These are phyloP conservation scores for Thelonectria discophora DNA, from an alignment of 2,329 filamentous ascomycete species.

Conservation along the genomic window DNA sequence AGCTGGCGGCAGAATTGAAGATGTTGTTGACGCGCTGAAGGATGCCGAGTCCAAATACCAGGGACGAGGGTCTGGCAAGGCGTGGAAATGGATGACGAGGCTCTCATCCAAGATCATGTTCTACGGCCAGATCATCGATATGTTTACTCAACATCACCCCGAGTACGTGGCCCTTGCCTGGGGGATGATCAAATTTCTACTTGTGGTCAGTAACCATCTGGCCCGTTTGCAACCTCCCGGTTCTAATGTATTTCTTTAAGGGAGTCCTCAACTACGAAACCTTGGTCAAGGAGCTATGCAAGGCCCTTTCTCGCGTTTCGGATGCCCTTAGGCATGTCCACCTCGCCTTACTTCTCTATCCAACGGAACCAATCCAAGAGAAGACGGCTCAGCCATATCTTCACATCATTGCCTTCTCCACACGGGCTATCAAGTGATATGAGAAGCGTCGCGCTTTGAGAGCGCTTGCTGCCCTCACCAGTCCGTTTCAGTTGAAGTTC, in stretches of 20 bases:
- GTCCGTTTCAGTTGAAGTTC: background rate
- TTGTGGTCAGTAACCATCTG: background rate
- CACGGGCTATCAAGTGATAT: background rate
- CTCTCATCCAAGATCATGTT: background rate
- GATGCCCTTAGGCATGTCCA: background rate
- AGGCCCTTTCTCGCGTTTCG: background rate
- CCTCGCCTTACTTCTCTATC: background rate
- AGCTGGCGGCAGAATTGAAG: background rate
- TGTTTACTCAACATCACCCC: background rate
- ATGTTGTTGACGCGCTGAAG: background rate
- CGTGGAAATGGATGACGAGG: background rate
- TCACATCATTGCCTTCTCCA: background rate
- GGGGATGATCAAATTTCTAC: background rate
- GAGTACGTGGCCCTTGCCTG: background rate
- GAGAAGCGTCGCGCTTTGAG: background rate
- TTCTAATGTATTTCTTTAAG: background rate
- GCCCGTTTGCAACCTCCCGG: background rate
- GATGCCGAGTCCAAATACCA: background rate
- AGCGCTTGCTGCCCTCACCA: background rate
- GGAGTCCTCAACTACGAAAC: background rate
- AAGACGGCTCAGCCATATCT: background rate
- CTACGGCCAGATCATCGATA: background rate
- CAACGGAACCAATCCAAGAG: background rate
- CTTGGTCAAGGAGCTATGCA: background rate
- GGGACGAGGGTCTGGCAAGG: background rate